These are phyloP conservation scores for Phaeomoniella chlamydospora DNA, from an alignment of 2,329 filamentous ascomycete species.

Conservation along the genomic window DNA sequence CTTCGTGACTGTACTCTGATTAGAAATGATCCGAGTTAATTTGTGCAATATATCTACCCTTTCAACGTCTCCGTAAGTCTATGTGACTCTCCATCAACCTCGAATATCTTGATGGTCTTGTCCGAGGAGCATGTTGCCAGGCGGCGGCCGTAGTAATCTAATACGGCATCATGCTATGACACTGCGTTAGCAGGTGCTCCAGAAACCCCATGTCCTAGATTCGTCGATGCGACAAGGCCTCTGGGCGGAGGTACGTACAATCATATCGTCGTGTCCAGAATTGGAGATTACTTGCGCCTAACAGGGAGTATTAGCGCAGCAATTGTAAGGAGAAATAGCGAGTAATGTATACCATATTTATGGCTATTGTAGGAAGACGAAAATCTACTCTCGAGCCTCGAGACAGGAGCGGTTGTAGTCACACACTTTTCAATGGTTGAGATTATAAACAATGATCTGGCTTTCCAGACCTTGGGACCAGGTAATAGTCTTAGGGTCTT, in stretches of 20 bases:
- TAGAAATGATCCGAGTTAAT: not conserved
- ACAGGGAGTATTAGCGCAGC: not conserved
- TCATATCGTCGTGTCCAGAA: slow-evolving; percentile 96
- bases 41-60: slow-evolving; percentile 45
- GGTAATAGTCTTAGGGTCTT: not conserved
- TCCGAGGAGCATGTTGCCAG: slow-evolving; percentile 96
- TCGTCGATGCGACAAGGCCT: not conserved
- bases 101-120: slow-evolving; percentile 98
- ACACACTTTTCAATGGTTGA: not conserved
- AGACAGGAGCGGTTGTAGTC: not conserved
- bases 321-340: not conserved
- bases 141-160: slow-evolving; percentile 95
- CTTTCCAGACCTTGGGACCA: not conserved
- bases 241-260: slow-evolving; percentile 52
- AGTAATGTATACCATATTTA: not conserved
- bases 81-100: slow-evolving; percentile 87
- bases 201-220: slow-evolving; percentile 2
- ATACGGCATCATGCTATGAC: slow-evolving; percentile 78
- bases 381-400: not conserved
- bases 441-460: not conserved
- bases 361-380: not conserved
- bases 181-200: slow-evolving; percentile 2
- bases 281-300: slow-evolving; percentile 70
- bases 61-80: slow-evolving; percentile 84
- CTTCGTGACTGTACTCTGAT: slow-evolving; percentile 60